Evolutionary conservation across 2,329 filamentous ascomycete genomes (phyloP).

Genomic region (Penicillium sp.): DNA sequence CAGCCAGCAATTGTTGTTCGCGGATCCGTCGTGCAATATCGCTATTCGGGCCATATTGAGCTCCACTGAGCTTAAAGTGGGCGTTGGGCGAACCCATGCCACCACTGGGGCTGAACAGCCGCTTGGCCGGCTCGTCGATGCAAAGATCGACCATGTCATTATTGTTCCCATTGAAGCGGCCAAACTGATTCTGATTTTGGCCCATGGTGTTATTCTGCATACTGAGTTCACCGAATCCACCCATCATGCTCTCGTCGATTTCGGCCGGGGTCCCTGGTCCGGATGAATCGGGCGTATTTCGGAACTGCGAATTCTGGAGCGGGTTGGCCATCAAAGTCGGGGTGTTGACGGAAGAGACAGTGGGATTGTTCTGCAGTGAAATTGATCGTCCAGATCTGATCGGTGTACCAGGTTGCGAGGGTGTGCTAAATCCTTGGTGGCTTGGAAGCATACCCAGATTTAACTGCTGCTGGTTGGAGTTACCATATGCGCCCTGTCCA

Average conservation of each 20-base stretch:
- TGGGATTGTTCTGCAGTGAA: slow-evolving; percentile 82
- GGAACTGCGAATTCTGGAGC: slow-evolving; percentile 49
- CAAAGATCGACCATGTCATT: slow-evolving; percentile 51
- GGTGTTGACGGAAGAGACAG: slow-evolving; percentile 93
- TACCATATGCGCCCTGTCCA: slow-evolving; percentile 53
- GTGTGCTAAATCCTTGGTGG: slow-evolving; percentile 65
- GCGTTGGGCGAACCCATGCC: slow-evolving; percentile 59
- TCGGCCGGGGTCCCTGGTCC: slow-evolving; percentile 62
- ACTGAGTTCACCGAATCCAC: slow-evolving; percentile 54
- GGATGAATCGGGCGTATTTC: slow-evolving; percentile 55
- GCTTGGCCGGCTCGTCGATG: slow-evolving; percentile 91
- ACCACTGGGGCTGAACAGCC: slow-evolving; percentile 76
- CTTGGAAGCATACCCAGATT: slow-evolving; percentile 68
- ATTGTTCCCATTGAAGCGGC: slow-evolving; percentile 39
- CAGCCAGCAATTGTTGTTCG: slow-evolving; percentile 56
- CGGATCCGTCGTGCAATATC: slow-evolving; percentile 61
- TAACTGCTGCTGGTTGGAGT: slow-evolving; percentile 58
- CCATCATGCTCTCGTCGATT: slow-evolving; percentile 64
- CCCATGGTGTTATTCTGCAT: slow-evolving; percentile 44
- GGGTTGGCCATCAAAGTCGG: slow-evolving; percentile 78
- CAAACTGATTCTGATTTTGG: slow-evolving; percentile 35
- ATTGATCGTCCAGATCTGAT: slow-evolving; percentile 60
- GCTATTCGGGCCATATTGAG: slow-evolving; percentile 66
- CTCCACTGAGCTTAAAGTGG: slow-evolving; percentile 65
- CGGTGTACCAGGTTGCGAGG: slow-evolving; percentile 78